Conservation (phyloP, 495 filamentous ascomycete genomes). For the Hypoxylon crocopeplum region DNA sequence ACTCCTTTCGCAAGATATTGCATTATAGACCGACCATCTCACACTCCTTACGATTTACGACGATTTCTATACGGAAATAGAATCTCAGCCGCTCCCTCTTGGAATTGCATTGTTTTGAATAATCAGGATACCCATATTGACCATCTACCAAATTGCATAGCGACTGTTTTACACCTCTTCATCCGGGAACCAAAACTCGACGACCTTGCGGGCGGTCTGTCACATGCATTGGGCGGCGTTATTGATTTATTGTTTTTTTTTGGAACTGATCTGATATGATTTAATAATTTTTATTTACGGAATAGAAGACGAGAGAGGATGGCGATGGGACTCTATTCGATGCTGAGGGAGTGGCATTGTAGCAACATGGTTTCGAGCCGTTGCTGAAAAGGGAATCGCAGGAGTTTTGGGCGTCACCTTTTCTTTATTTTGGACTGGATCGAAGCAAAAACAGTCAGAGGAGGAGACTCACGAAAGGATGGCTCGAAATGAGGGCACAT, state of each 20-base stretch:
- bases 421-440: slow-evolving; percentile 12
- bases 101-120: slow-evolving; percentile 43
- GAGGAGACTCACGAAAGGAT: slow-evolving; percentile 17
- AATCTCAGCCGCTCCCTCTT: slow-evolving; percentile 44
- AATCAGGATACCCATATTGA: slow-evolving; percentile 42
- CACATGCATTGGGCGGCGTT: slow-evolving; percentile 46
- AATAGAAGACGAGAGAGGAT: slow-evolving; percentile 12
- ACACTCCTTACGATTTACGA: slow-evolving; percentile 45
- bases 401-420: slow-evolving; percentile 29
- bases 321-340: neutral
- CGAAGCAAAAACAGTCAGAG: slow-evolving; percentile 18
- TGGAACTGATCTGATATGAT: slow-evolving; percentile 7
- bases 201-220: slow-evolving; percentile 39
- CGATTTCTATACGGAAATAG: slow-evolving; percentile 44
- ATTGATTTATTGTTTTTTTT: slow-evolving; percentile 15
- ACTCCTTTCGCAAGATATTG: slow-evolving; percentile 50
- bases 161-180: slow-evolving; percentile 53
- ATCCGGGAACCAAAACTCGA: slow-evolving; percentile 36
- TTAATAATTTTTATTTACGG: slow-evolving; percentile 8
- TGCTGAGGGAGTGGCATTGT: slow-evolving; percentile 17
- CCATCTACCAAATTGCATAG: slow-evolving; percentile 60
- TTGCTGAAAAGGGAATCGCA: slow-evolving; percentile 23
- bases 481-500: slow-evolving; percentile 24
- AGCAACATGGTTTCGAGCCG: slow-evolving; percentile 15
- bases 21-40: slow-evolving; percentile 50